Conservation (phyloP, 495 filamentous ascomycete species). For the Endocarpon pusillum region DNA sequence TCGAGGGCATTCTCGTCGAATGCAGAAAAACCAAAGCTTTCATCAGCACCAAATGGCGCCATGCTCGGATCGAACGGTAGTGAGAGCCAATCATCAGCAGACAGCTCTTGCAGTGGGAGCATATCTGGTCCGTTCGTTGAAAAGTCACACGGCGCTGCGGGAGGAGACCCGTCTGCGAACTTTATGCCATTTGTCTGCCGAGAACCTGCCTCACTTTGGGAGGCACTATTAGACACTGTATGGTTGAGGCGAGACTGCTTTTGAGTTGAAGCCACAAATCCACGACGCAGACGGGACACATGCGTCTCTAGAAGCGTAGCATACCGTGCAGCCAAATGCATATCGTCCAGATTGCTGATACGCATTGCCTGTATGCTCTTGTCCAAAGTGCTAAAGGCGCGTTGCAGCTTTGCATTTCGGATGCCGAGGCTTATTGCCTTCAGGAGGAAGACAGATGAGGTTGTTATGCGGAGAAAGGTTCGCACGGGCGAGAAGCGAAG, state of each 20-base stretch:
- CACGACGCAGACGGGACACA: constrained; percentile 26
- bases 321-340: constrained; percentile 34
- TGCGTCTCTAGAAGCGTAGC: constrained; percentile 33
- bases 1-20: constrained; percentile 30
- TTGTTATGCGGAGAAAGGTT: constrained; percentile 34
- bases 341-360: constrained; percentile 33
- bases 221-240: constrained; percentile 18
- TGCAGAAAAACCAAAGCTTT: constrained; percentile 27
- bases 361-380: constrained; percentile 29
- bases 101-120: constrained; percentile 21
- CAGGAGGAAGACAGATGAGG: constrained; percentile 34
- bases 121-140: constrained; percentile 3
- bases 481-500: constrained; percentile 34
- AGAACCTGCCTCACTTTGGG: constrained; percentile 11
- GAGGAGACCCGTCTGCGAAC: neutral
- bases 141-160: constrained; percentile 1
- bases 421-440: constrained; percentile 35
- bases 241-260: constrained; percentile 12
- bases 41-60: constrained; percentile 33
- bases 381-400: constrained; percentile 31
- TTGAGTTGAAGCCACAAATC: constrained; percentile 19
- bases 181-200: neutral
- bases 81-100: constrained; percentile 34
- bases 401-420: constrained; percentile 28
- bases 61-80: constrained; percentile 36